A percentile compares a stretch with the other conserved stretches of the same genome.
These are phyloP conservation scores for Pichia phayaonensis DNA, from an alignment of 805 yeast species.

Conservation along the genomic window DNA sequence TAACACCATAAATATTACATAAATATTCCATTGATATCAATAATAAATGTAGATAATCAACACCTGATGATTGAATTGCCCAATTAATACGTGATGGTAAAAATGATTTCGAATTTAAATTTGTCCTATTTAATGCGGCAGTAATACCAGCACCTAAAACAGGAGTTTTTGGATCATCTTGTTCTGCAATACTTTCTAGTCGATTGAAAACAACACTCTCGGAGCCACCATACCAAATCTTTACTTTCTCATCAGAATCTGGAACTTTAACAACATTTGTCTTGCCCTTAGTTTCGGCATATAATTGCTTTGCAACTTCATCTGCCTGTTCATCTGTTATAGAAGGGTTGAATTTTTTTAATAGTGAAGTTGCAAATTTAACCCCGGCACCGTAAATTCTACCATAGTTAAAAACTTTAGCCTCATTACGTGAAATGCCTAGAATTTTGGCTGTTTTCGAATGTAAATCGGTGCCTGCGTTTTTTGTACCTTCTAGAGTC, in stretches of 20 bases:
- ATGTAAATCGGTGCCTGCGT: constrained; percentile 88
- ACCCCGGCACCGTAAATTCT: constrained; percentile 97
- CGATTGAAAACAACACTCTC: constrained; percentile 89
- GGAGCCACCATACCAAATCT: constrained; percentile 78
- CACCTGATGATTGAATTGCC: constrained; percentile 98
- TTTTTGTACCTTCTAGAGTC: constrained; percentile 94
- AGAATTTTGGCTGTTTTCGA: constrained; percentile 86
- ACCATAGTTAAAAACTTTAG: constrained; percentile 93
- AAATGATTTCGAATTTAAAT: constrained; percentile 59
- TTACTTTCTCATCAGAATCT: constrained; percentile 9
- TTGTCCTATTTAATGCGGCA: constrained; percentile 59
- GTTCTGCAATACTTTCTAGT: constrained; percentile 79
- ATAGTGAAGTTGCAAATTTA: constrained; percentile 75
- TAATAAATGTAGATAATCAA: constrained; percentile 83
- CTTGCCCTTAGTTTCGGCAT: constrained; percentile 78
- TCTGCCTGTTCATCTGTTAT: constrained; percentile 62
- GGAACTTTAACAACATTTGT: constrained; percentile 19
- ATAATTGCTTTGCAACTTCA: constrained; percentile 55
- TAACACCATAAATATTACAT: constrained; percentile 50
- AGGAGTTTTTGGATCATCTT: constrained; percentile 78
- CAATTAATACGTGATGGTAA: constrained; percentile 91
- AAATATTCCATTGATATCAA: constrained; percentile 84
- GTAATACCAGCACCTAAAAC: constrained; percentile 92
- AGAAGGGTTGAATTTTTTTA: constrained; percentile 74
- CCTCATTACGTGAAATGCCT: constrained; percentile 85